Conservation (phyloP, 192 early-diverging fungal species). For the Phlyctochytrium planicorne region DNA sequence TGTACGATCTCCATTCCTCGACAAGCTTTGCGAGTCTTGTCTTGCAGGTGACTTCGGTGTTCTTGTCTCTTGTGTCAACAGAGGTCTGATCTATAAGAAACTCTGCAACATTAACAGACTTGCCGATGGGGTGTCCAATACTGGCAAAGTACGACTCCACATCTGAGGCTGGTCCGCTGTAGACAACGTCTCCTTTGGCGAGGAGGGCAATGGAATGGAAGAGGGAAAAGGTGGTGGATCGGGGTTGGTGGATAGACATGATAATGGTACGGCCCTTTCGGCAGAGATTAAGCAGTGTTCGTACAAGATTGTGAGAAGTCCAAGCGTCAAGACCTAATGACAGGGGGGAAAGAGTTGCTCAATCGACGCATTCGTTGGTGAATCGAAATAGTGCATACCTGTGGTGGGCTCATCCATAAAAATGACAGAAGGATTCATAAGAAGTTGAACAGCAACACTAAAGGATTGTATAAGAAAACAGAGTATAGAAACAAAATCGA, state of each 20-base stretch:
- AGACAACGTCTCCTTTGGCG: slow-evolving; percentile 60
- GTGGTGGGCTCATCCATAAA: slow-evolving; percentile 52
- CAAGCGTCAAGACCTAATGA: slow-evolving; percentile 73
- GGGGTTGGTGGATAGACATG: slow-evolving; percentile 88
- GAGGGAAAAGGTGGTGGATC: slow-evolving; percentile 73
- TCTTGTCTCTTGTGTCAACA: slow-evolving; percentile 38
- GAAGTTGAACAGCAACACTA: slow-evolving; percentile 83
- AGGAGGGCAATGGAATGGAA: slow-evolving; percentile 83
- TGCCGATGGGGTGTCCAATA: slow-evolving; percentile 53
- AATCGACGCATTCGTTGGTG: neutral
- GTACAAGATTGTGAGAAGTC: slow-evolving; percentile 62
- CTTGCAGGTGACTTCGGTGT: slow-evolving; percentile 22
- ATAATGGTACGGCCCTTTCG: slow-evolving; percentile 58
- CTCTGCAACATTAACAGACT: slow-evolving; percentile 70
- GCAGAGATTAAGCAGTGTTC: slow-evolving; percentile 47
- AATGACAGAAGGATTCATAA: slow-evolving; percentile 62
- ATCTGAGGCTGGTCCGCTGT: slow-evolving; percentile 51
- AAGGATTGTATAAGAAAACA: slow-evolving; percentile 41
- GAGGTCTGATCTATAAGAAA: slow-evolving; percentile 58
- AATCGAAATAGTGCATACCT: slow-evolving; percentile 43
- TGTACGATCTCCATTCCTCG: slow-evolving; percentile 17
- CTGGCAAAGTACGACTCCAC: slow-evolving; percentile 56
- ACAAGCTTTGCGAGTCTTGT: slow-evolving; percentile 24
- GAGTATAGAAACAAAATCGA: neutral
- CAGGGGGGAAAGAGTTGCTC: slow-evolving; percentile 22